A percentile compares a stretch with the other conserved stretches of the same genome.
Conservation (phyloP, 2,329 filamentous ascomycete genomes). For the Elsinoe batatas region DNA sequence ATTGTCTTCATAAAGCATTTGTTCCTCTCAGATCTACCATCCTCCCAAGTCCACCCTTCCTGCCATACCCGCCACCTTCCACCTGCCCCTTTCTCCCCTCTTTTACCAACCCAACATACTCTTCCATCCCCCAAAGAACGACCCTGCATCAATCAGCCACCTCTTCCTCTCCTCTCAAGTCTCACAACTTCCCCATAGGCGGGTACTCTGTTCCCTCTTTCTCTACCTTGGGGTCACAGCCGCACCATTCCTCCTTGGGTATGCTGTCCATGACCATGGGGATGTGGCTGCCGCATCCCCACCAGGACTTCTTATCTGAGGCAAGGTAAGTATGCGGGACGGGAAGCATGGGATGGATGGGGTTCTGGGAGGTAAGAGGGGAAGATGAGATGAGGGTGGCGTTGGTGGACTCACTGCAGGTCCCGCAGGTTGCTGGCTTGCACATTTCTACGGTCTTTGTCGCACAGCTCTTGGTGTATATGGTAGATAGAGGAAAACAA, state of each 20-base stretch:
- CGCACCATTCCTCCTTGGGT: constrained; percentile 51
- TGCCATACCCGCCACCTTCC: background rate
- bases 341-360: constrained; percentile 10
- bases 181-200: constrained; percentile 14
- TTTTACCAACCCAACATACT: constrained; percentile 22
- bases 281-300: constrained; percentile 25
- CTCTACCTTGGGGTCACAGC: constrained; percentile 54
- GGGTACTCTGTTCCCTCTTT: constrained; percentile 29
- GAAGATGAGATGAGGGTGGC: background rate
- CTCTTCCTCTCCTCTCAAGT: background rate
- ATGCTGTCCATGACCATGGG: constrained; percentile 49
- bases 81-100: background rate
- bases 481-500: too few species aligned
- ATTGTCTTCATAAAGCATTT: background rate
- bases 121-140: constrained; percentile 24
- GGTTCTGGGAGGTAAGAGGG: constrained; percentile 9
- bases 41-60: background rate
- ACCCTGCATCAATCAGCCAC: constrained; percentile 18
- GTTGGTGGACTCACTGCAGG: constrained; percentile 47
- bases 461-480: too few species aligned
- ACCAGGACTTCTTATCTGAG: constrained; percentile 27
- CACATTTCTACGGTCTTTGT: constrained; percentile 44
- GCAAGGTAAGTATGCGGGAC: constrained; percentile 10
- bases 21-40: background rate
- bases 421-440: constrained; percentile 51